Evolutionary conservation across 768 basidiomycete genomes (phyloP).

Genomic region (Boletus eberwhitei): DNA sequence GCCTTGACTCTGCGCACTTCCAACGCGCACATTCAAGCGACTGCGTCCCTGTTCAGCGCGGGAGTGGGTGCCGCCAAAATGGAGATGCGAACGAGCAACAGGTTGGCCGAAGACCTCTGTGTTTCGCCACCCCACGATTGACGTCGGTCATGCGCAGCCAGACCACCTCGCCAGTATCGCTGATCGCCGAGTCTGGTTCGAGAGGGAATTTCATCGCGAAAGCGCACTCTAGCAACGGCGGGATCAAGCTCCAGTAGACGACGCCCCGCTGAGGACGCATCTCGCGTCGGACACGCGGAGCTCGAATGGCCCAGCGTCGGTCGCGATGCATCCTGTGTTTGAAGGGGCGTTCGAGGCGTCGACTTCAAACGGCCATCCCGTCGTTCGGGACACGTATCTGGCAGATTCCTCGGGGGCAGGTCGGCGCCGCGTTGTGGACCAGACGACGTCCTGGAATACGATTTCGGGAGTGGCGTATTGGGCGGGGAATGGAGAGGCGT

Average conservation of each 20-base stretch:
- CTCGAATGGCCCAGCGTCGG: constrained; percentile 30
- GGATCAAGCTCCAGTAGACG: constrained; percentile 26
- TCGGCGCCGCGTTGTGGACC: constrained; percentile 25
- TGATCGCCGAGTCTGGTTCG: constrained; percentile 26
- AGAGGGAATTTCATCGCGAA: constrained; percentile 33
- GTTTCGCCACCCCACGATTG: not conserved
- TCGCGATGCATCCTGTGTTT: constrained; percentile 34
- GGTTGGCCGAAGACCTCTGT: constrained; percentile 4
- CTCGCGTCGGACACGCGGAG: constrained; percentile 34
- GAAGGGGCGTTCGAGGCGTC: constrained; percentile 38
- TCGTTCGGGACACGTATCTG: constrained; percentile 7
- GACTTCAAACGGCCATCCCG: constrained; percentile 22
- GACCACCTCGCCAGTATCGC: constrained; percentile 19
- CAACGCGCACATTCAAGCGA: constrained; percentile 33
- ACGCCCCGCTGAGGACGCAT: constrained; percentile 28
- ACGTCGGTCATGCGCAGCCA: constrained; percentile 3
- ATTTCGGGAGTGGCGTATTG: constrained; percentile 19
- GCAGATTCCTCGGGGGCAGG: constrained; percentile 33
- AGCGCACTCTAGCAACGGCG: constrained; percentile 34
- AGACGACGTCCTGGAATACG: not conserved
- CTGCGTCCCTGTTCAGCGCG: constrained; percentile 22
- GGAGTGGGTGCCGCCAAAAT: not conserved
- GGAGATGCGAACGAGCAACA: constrained; percentile 24
- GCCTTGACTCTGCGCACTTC: constrained; percentile 32
- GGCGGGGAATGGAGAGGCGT: not conserved